Base-by-base conservation (phyloP, 352 stramenopile species). In the Phytophthora kernoviae region DNA sequence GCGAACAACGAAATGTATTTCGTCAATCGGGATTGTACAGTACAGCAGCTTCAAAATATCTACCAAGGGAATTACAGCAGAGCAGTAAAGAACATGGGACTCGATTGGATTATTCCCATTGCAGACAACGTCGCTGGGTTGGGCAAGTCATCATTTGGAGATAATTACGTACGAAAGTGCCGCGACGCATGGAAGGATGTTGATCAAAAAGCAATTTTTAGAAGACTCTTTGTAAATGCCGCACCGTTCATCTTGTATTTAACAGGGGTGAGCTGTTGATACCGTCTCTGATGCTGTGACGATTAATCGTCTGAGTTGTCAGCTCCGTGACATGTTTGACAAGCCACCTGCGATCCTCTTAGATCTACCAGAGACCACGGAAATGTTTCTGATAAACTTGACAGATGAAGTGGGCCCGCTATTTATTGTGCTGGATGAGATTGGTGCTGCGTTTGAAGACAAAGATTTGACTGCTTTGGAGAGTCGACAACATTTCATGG, bases 391-490 rank as follows among this genome's bases (percentile, higher is more conserved):
- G 12, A 15, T 33, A 2, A 44, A 54, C 4, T 49, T 72, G 27
- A 56, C 42, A 1, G 1, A 21, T 15, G 52, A 72, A 72, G 64
- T 57, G 20, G 64, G 58, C 0, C 47, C 64, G n/a, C 41, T 72
- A 3, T 65, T 72, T 20, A 68, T 68, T 26, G 36, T 68, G 37
- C 18, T 68, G 1, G 58, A 61, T 49, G 52, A 60, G 2, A 65
- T 62, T 55, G 58, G 40, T 14, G 6, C 5, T 5, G 37, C 50
- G 1, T 54, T 68, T 24, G 15, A 48, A 1, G 0, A 36, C 24
- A 11, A 17, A 10, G 37, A 17, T n/a, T n/a, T n/a, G n/a, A n/a
- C n/a, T n/a, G n/a, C n/a, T n/a, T n/a, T n/a, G n/a, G n/a, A n/a
- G n/a, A n/a, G n/a, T n/a, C n/a, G n/a, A n/a, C n/a, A n/a, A n/a